Evolutionary conservation across 306 rosid species (phyloP).

Genomic region (Sicyos baderoa): DNA sequence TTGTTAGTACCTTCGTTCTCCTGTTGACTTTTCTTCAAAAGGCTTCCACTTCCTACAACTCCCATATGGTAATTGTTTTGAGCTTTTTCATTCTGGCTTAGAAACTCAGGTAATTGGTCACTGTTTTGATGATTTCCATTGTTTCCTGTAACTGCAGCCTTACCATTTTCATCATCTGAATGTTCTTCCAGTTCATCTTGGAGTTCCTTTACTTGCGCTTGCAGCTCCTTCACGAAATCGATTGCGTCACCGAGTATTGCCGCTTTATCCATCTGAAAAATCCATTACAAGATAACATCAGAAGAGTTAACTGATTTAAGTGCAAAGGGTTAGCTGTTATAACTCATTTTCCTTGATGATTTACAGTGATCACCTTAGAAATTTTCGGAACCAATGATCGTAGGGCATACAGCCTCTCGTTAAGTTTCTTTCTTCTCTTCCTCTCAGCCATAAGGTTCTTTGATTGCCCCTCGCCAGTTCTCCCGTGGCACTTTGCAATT

Average conservation of each 20-base stretch:
- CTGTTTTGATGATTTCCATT: constrained; percentile 31
- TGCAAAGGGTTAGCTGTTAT: neutral
- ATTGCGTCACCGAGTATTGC: constrained; percentile 88
- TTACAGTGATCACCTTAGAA: constrained; percentile 45
- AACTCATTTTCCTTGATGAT: neutral
- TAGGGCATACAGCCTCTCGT: constrained; percentile 69
- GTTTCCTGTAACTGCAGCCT: constrained; percentile 26
- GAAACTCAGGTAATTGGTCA: constrained; percentile 27
- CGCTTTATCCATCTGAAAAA: constrained; percentile 63
- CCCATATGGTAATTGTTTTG: constrained; percentile 36
- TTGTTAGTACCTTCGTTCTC: constrained; percentile 30
- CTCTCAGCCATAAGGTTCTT: constrained; percentile 86
- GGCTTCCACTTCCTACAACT: constrained; percentile 30
- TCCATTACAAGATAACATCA: constrained; percentile 3
- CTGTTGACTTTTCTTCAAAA: constrained; percentile 38
- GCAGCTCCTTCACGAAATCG: constrained; percentile 66
- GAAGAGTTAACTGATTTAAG: neutral
- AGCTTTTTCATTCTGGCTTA: constrained; percentile 25
- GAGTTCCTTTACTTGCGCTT: constrained; percentile 67
- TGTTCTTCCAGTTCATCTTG: constrained; percentile 79
- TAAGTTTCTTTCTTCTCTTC: constrained; percentile 87
- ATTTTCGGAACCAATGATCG: constrained; percentile 85
- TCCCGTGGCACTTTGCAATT: constrained; percentile 51
- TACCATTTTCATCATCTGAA: constrained; percentile 44
- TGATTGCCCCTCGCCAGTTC: constrained; percentile 63